Conservation (phyloP, 129 eudicot species). For the Gnaphalium uliginosum region DNA sequence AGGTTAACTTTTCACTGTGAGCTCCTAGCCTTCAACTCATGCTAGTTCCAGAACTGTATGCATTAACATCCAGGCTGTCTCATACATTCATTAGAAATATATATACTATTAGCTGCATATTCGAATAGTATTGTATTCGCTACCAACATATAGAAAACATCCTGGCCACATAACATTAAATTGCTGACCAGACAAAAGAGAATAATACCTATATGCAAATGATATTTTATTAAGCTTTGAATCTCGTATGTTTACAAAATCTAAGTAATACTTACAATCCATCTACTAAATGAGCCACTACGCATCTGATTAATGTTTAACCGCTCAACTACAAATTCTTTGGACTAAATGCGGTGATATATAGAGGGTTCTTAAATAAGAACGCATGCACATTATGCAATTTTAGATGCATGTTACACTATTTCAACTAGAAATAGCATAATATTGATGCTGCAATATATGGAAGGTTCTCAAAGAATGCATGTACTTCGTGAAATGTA, state of each 20-base stretch:
- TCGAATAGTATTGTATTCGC: background rate
- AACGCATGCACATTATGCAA: background rate
- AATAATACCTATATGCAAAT: background rate
- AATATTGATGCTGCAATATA: background rate
- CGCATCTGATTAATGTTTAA: background rate
- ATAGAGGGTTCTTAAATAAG: background rate
- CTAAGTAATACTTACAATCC: background rate
- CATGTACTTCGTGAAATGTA: slow-evolving; percentile 9
- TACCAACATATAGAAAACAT: slow-evolving; percentile 4
- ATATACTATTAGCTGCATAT: background rate
- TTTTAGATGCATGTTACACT: background rate
- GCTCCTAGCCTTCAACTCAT: slow-evolving; percentile 12
- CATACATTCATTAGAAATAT: slow-evolving; percentile 1
- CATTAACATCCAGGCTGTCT: background rate
- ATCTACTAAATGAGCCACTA: background rate
- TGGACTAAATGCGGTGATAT: slow-evolving; percentile 15
- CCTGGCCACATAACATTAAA: background rate
- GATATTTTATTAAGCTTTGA: background rate
- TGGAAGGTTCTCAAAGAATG: slow-evolving; percentile 18
- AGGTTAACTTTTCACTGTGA: background rate
- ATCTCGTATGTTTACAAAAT: slow-evolving; percentile 18
- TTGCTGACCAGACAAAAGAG: too few species aligned
- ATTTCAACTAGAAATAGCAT: slow-evolving; percentile 3
- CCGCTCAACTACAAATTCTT: background rate
- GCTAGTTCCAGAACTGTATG: slow-evolving; percentile 3